These are phyloP conservation scores for Termitomyces sp. DNA, from an alignment of 768 basidiomycete species.

Conservation along the genomic window DNA sequence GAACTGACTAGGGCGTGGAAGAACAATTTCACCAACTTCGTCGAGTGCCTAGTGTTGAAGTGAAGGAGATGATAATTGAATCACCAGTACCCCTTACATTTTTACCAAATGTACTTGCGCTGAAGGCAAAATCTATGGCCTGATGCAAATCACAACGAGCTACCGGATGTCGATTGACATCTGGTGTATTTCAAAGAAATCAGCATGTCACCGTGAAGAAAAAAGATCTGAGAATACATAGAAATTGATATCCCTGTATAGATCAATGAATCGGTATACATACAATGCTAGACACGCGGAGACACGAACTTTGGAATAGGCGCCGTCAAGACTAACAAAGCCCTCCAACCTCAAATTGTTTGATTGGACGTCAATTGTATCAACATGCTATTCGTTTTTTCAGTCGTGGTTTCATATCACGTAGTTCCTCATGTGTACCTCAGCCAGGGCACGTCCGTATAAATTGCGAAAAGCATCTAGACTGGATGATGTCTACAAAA, in stretches of 20 bases:
- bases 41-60: conserved; percentile 51
- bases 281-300: not conserved
- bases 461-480: conserved; percentile 66
- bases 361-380: conserved; percentile 48
- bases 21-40: conserved; percentile 48
- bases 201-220: not conserved
- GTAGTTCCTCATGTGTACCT: conserved; percentile 36
- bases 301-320: conserved; percentile 57
- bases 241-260: conserved; percentile 72
- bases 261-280: conserved; percentile 7
- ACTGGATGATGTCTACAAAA: conserved; percentile 53
- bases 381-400: conserved; percentile 49
- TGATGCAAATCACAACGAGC: conserved; percentile 61
- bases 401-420: not conserved
- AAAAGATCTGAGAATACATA: conserved; percentile 51
- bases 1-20: conserved; percentile 37
- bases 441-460: conserved; percentile 65
- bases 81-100: conserved; percentile 35
- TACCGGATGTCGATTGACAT: conserved; percentile 75
- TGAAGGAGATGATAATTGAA: not conserved
- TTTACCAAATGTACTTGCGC: conserved; percentile 66
- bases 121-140: conserved; percentile 59
- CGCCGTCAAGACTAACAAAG: conserved; percentile 79
- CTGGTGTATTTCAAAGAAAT: conserved; percentile 30
- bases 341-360: conserved; percentile 60